Percentiles rank a stretch among this genome's conserved stretches.
These are phyloP conservation scores for Coniella lustricola DNA, from an alignment of 2,329 filamentous ascomycete genomes.

Conservation along the genomic window DNA sequence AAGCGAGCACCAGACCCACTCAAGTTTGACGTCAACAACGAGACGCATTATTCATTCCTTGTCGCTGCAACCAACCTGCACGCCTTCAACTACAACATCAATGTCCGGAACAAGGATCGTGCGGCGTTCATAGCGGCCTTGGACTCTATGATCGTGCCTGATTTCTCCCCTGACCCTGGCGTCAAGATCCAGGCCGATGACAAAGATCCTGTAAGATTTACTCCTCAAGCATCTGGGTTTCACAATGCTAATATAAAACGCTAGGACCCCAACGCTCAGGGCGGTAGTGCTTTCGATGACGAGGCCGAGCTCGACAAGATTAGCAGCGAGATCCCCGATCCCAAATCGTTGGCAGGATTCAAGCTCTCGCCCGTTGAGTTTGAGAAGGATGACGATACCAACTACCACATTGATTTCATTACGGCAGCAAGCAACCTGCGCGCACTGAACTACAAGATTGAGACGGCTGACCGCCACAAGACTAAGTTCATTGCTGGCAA, in stretches of 20 bases:
- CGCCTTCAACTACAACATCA: constrained; percentile 97
- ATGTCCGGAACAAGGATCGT: constrained; percentile 66
- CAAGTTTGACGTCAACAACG: constrained; percentile 78
- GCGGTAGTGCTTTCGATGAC: constrained; percentile 55
- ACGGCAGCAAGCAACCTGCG: constrained; percentile 93
- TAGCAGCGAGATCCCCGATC: constrained; percentile 63
- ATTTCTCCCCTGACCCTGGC: constrained; percentile 81
- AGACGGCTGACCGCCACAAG: constrained; percentile 87
- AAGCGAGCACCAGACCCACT: constrained; percentile 92
- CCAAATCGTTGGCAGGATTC: constrained; percentile 78
- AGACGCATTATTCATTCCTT: constrained; percentile 82
- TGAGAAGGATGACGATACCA: constrained; percentile 94
- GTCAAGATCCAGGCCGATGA: constrained; percentile 98
- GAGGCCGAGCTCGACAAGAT: constrained; percentile 69
- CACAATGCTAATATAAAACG: neutral
- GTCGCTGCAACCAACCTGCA: constrained; percentile 86
- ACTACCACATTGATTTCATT: constrained; percentile 98
- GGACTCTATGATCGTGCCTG: constrained; percentile 89
- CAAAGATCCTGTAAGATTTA: constrained; percentile 65
- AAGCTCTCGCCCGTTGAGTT: constrained; percentile 90
- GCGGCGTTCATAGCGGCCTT: constrained; percentile 71
- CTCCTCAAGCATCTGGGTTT: neutral
- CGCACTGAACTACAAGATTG: constrained; percentile 96
- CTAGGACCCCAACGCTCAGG: constrained; percentile 71
- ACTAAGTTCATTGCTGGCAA: constrained; percentile 99